Evolutionary conservation across 1,284 basidiomycete species (phyloP).

Genomic region (Vanrija sp.): DNA sequence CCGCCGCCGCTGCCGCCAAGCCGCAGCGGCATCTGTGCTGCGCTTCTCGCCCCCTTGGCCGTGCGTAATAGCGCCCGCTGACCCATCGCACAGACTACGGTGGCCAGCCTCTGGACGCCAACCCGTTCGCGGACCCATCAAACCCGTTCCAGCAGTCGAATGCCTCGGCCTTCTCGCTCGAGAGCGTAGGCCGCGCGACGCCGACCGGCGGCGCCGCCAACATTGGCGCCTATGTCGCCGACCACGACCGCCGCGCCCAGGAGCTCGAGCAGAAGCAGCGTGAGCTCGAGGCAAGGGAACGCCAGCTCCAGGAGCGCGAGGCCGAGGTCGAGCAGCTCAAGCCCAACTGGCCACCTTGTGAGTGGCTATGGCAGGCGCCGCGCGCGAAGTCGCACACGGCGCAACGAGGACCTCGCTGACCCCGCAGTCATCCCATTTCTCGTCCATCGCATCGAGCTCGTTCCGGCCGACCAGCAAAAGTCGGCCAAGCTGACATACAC

Average conservation of each 20-base stretch:
- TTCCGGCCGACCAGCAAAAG: constrained; percentile 78
- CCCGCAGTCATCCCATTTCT: constrained; percentile 80
- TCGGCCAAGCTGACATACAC: constrained; percentile 78
- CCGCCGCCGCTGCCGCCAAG: no score
- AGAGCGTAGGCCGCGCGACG: constrained; percentile 13
- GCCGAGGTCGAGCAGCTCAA: constrained; percentile 30
- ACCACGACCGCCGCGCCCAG: constrained; percentile 19
- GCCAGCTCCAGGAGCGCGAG: constrained; percentile 26
- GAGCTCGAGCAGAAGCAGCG: constrained; percentile 38
- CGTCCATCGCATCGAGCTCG: constrained; percentile 83
- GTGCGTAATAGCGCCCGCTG: no score
- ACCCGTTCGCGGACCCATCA: constrained; percentile 33
- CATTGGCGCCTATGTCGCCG: constrained; percentile 18
- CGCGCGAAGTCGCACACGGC: background rate
- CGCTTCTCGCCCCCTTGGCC: no score
- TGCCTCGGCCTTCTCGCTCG: constrained; percentile 41
- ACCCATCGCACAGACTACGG: background rate
- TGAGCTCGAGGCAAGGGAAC: constrained; percentile 34
- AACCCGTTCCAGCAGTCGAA: constrained; percentile 41
- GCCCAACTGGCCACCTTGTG: constrained; percentile 49
- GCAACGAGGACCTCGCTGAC: background rate
- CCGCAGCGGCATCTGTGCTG: no score
- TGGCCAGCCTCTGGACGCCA: constrained; percentile 18
- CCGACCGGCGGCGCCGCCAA: constrained; percentile 17
- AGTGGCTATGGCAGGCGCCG: constrained; percentile 10